phyloP scores from a whole-genome alignment of 495 filamentous ascomycete species.

The Podospora conica region DNA sequence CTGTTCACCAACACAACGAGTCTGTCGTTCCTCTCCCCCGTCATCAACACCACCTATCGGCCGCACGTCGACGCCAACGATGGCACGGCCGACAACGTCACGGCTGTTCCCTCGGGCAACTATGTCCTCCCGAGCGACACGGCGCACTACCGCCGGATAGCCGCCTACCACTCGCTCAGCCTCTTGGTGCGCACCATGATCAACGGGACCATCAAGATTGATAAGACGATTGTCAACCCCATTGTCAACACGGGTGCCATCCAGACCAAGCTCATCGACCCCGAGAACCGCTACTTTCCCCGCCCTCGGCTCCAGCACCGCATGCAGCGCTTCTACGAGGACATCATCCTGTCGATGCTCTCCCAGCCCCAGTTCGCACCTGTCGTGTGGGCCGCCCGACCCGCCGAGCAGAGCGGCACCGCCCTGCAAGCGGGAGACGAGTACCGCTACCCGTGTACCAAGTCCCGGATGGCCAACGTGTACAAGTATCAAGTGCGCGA shows the following conservation, averaged over 20 bases:
- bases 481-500: constrained; percentile 30
- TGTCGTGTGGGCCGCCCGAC: constrained; percentile 33
- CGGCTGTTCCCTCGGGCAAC: constrained; percentile 27
- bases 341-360: constrained; percentile 32
- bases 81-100: constrained; percentile 34
- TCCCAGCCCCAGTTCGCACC: constrained; percentile 29
- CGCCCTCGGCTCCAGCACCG: constrained; percentile 11
- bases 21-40: constrained; percentile 21
- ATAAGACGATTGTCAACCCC: constrained; percentile 25
- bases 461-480: constrained; percentile 24
- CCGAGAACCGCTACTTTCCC: constrained; percentile 25
- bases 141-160: constrained; percentile 25
- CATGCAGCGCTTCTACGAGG: constrained; percentile 31
- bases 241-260: constrained; percentile 30
- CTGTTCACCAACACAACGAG: constrained; percentile 26
- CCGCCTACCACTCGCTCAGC: constrained; percentile 33
- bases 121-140: constrained; percentile 30
- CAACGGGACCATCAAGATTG: constrained; percentile 32
- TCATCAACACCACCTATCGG: constrained; percentile 33
- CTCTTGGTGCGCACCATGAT: constrained; percentile 28
- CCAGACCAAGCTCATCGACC: constrained; percentile 33
- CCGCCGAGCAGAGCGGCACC: constrained; percentile 22
- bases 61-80: constrained; percentile 28
- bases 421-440: neutral
- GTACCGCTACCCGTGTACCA: constrained; percentile 28